Percentiles rank a stretch among this genome's conserved stretches.
phyloP scores from a whole-genome alignment of 1,284 basidiomycete genomes.

The Phenoliferia sp. region DNA sequence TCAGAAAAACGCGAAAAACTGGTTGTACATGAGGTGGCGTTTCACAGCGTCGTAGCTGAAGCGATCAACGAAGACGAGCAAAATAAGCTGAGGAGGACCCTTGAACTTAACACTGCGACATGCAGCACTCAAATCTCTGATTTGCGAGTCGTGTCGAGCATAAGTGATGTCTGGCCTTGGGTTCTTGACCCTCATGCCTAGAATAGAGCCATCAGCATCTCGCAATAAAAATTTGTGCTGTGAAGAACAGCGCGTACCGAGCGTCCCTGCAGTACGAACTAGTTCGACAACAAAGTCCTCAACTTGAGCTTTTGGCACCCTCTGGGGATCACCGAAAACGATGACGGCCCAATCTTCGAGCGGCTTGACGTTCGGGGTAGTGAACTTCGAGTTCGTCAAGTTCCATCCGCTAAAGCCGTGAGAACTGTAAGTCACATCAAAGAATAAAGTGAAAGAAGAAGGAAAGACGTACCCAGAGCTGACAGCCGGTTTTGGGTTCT shows the following conservation, averaged over 20 bases:
- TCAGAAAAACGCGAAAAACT: neutral
- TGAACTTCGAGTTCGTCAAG: constrained; percentile 35
- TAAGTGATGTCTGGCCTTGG: neutral
- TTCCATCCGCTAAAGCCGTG: constrained; percentile 23
- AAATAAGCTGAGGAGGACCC: constrained; percentile 42
- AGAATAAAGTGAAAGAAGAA: neutral
- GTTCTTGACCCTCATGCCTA: constrained; percentile 14
- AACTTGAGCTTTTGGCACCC: constrained; percentile 31
- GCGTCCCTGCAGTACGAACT: neutral
- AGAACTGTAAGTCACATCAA: too few species aligned
- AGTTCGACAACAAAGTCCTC: constrained; percentile 27
- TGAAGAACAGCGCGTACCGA: constrained; percentile 5
- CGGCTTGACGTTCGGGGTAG: constrained; percentile 31
- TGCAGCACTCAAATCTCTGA: neutral
- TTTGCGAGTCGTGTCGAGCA: neutral
- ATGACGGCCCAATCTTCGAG: constrained; percentile 44
- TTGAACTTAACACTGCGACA: neutral
- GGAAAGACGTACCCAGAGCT: neutral
- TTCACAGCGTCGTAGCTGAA: constrained; percentile 46
- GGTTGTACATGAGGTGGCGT: constrained; percentile 36
- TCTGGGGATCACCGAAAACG: constrained; percentile 36
- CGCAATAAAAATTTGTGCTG: too few species aligned
- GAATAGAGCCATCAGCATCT: neutral
- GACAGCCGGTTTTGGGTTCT: neutral
- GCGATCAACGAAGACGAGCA: constrained; percentile 40